Evolutionary conservation across 169 alveolate species (phyloP), one percentile per base, ranked within the genome.

Genomic region (Plasmodium reichenowi): DNA sequence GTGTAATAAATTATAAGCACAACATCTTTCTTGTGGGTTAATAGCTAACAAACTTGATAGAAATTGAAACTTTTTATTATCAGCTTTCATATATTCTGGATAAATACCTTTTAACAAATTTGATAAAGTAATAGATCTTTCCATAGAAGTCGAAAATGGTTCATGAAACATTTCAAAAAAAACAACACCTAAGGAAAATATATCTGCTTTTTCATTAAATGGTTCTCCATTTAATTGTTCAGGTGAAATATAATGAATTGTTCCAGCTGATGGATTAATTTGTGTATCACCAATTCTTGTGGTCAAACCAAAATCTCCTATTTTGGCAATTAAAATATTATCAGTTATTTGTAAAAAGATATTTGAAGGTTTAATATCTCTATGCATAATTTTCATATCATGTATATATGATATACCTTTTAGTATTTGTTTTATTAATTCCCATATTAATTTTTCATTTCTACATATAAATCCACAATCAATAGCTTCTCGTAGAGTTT

Each of bases 221-320:
- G 83, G 54, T 70, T 94, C 95, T 2, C 97, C 97, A 62, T 90
- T 88, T 64, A 76, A 59, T 78, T 95, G 96, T 64, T 95, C 97
- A 59, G 97, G 97, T 5, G 97, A 94, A 95, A 95, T 95, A 83
- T 95, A 95, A 92, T 93, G 91, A 17, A 95, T 64, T 12, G 97
- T 95, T 6, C 97, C 97, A 50, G 95, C 97, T 13, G 83, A 78
- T 43, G 94, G 93, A 59, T 86, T 80, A 24, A 85, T 78, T 24
- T 93, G 63, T 38, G 62, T 89, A 4, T 73, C 85, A 43, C 76
- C 85, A 60, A 95, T 80, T 78, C 91, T 92, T 13, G 97, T 94
- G 32, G 97, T 95, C 38, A 95, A 95, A 3, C 97, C 97, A 64
- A 95, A 95, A 60, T 95, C 97, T 26, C 97, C 97, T 47, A 95